Evolutionary conservation across 148 eudicot genomes (phyloP), one percentile per base, ranked within the genome.

Genomic region (Chenopodium suecicum): DNA sequence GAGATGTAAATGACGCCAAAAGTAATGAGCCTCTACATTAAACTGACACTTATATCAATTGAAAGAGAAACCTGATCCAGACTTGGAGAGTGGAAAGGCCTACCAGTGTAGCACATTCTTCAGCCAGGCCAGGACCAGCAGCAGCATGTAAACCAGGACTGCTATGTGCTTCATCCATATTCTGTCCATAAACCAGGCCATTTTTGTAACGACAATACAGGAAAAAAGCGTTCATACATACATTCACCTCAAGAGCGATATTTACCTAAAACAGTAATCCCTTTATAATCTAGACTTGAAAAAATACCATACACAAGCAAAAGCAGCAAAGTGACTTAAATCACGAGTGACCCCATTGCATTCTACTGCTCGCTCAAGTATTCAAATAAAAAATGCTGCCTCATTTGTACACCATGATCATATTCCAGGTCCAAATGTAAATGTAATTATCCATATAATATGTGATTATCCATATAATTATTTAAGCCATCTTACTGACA

Each of bases 61-160:
- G n/a, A 32, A 41, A 56, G 22, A 5, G 17, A 22, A 29, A 27
- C 63, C 48, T 11, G 76, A 76, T 70, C 46, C 16, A 72, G 29
- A 60, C 23, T 58, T 50, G 16, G 70, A 71, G 46, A 78, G 29
- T 48, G 29, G 25, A 74, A 76, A 81, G n/a, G 72, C 90, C 79
- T 89, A 97, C 99, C 88, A 97, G 77, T 60, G 95, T 84, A 50
- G 97, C 91, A 90, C 95, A 94, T 86, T 97, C 98, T 88, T 97
- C 99, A 73, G 98, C 97, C 76, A 97, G 91, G 80, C 90, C 99
- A 85, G 98, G 95, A 79, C 99, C 99, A 80, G 99, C 98, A 80
- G 98, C 97, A 87, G 89, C 95, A 90, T 94, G 95, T 88, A 97
- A 87, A 80, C 99, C 99, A 84, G 97, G 92, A 86, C 97, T 97